Conservation (phyloP, 306 rosid genomes). For the Cucurbita argyrosperma region DNA sequence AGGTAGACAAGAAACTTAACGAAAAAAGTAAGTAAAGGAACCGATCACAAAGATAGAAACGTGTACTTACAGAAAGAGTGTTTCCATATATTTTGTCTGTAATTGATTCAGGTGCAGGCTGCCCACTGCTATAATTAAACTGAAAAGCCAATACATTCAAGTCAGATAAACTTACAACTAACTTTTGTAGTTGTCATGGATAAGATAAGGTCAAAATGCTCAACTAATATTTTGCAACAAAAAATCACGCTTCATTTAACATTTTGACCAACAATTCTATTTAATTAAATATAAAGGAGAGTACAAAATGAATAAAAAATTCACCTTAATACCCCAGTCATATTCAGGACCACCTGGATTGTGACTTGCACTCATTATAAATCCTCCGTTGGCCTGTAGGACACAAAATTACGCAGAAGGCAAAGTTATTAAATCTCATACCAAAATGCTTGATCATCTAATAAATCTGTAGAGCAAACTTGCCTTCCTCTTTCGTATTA, state of each 20-base stretch:
- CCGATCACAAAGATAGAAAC: background rate
- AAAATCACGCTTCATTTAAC: background rate
- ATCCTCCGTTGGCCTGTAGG: constrained; percentile 88
- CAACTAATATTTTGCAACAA: background rate
- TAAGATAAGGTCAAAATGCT: background rate
- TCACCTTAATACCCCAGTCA: constrained; percentile 99
- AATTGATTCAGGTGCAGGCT: constrained; percentile 97
- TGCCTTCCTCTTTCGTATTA: constrained; percentile 81
- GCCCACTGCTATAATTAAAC: constrained; percentile 97
- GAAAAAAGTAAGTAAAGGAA: background rate
- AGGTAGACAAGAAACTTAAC: background rate
- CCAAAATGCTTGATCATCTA: constrained; percentile 12
- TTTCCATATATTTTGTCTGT: constrained; percentile 96
- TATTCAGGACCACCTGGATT: constrained; percentile 98
- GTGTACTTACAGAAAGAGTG: constrained; percentile 71
- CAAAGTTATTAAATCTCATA: background rate
- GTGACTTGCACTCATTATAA: constrained; percentile 98
- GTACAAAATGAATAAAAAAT: background rate
- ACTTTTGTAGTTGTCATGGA: background rate
- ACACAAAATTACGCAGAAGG: background rate
- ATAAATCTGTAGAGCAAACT: constrained; percentile 13
- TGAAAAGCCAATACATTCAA: constrained; percentile 21
- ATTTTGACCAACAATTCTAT: background rate
- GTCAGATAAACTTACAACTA: constrained; percentile 14
- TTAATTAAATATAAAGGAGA: background rate